phyloP scores from a whole-genome alignment of 1,284 basidiomycete genomes.

The Entoloma clypeatum region DNA sequence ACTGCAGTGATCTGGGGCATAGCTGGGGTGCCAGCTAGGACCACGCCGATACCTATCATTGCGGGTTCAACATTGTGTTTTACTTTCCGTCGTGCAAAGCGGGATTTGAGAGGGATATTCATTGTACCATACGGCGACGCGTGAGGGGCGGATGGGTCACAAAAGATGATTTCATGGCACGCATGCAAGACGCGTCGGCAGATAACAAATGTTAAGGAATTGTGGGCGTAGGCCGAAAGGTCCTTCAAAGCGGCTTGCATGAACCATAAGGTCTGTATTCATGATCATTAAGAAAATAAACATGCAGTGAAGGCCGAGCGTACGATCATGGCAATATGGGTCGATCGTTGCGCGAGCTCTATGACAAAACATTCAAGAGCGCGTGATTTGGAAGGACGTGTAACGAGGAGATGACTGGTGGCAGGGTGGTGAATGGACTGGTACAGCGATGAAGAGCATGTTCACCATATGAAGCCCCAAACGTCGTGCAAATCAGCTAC shows the following conservation, averaged over 20 bases:
- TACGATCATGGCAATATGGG: slow-evolving; percentile 91
- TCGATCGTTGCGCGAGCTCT: slow-evolving; percentile 81
- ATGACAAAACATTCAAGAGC: slow-evolving; percentile 92
- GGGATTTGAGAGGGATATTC: slow-evolving; percentile 42
- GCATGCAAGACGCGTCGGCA: slow-evolving; percentile 91
- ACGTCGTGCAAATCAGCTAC: slow-evolving; percentile 86
- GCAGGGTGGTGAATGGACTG: slow-evolving; percentile 15
- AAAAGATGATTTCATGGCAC: slow-evolving; percentile 97
- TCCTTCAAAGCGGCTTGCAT: slow-evolving; percentile 95
- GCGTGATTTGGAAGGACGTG: slow-evolving; percentile 83
- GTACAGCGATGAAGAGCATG: slow-evolving; percentile 15
- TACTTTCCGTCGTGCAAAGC: slow-evolving; percentile 59
- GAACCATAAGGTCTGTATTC: slow-evolving; percentile 88
- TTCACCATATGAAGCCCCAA: slow-evolving; percentile 94
- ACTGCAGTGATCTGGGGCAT: slow-evolving; percentile 73
- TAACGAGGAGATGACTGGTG: slow-evolving; percentile 86
- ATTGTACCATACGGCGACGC: slow-evolving; percentile 63
- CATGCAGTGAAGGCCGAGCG: slow-evolving; percentile 34
- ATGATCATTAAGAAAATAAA: slow-evolving; percentile 12
- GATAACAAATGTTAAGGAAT: slow-evolving; percentile 82
- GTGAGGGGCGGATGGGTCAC: slow-evolving; percentile 71
- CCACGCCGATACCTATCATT: slow-evolving; percentile 82
- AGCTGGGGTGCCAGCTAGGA: slow-evolving; percentile 75
- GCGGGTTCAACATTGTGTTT: slow-evolving; percentile 72
- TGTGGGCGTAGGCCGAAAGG: slow-evolving; percentile 59